A percentile compares a stretch with the other conserved stretches of the same genome.
phyloP scores from a whole-genome alignment of 495 filamentous ascomycete species.

The Chlorociboria aeruginascens region DNA sequence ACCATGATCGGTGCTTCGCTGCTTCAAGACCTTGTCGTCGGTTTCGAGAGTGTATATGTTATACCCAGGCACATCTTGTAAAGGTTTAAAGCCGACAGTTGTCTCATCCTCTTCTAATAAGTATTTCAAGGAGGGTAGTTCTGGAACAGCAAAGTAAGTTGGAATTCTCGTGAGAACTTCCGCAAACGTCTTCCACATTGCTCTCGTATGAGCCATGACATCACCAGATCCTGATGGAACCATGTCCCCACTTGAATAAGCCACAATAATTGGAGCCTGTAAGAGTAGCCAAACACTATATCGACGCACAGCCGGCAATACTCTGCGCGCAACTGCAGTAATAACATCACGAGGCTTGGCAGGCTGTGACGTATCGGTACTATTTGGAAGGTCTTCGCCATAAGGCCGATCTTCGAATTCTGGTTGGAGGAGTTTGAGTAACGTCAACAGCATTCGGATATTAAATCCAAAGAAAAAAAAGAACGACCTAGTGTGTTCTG shows the following conservation, averaged over 20 bases:
- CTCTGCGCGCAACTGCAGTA: conserved; percentile 48
- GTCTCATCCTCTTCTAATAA: conserved; percentile 68
- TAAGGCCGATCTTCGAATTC: conserved; percentile 48
- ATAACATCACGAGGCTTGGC: conserved; percentile 38
- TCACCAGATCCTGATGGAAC: neutral
- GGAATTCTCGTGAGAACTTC: conserved; percentile 52
- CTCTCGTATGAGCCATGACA: conserved; percentile 41
- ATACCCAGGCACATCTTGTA: conserved; percentile 28
- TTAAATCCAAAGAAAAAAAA: conserved; percentile 73
- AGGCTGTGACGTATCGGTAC: conserved; percentile 22
- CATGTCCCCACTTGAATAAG: conserved; percentile 30
- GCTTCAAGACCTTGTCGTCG: conserved; percentile 31
- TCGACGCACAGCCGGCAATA: conserved; percentile 57
- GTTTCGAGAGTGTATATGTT: conserved; percentile 23
- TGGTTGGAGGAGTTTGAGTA: conserved; percentile 60
- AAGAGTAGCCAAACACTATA: conserved; percentile 63
- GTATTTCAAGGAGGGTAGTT: conserved; percentile 49
- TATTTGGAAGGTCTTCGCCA: conserved; percentile 29
- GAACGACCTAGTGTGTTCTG: conserved; percentile 38
- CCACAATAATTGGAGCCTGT: conserved; percentile 35
- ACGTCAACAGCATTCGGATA: conserved; percentile 62
- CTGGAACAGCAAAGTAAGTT: conserved; percentile 43
- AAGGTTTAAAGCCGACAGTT: conserved; percentile 60
- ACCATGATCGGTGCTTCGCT: conserved; percentile 40
- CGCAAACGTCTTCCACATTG: conserved; percentile 64